phyloP scores from a whole-genome alignment of 2,329 filamentous ascomycete genomes.

The Fusarium continuum region DNA sequence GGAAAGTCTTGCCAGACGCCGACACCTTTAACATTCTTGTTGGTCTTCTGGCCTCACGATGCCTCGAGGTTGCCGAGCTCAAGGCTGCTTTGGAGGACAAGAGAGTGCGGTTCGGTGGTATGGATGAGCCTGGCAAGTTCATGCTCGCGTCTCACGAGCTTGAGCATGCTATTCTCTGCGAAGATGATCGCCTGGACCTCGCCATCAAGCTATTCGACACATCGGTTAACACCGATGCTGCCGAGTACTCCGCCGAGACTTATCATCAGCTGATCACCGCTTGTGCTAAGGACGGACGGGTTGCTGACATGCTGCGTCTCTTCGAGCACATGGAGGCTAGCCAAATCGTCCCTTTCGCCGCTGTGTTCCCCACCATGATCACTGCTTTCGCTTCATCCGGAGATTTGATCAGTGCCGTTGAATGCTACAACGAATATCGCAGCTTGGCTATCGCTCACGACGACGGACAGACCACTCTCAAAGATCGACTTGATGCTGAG shows the following conservation, averaged over 20 bases:
- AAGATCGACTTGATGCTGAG: constrained; percentile 79
- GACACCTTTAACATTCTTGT: constrained; percentile 91
- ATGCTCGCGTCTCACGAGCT: constrained; percentile 89
- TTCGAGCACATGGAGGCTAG: constrained; percentile 91
- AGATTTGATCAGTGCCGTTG: constrained; percentile 86
- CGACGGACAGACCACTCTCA: constrained; percentile 72
- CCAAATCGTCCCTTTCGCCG: constrained; percentile 77
- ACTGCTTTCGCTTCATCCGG: constrained; percentile 85
- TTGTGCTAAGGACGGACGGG: constrained; percentile 81
- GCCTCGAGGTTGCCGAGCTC: constrained; percentile 78
- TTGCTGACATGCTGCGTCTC: constrained; percentile 89
- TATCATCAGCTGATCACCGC: constrained; percentile 88
- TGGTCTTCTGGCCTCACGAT: constrained; percentile 80
- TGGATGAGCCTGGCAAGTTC: constrained; percentile 84
- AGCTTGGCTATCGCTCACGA: constrained; percentile 86
- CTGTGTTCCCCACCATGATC: constrained; percentile 93
- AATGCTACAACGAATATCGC: constrained; percentile 96
- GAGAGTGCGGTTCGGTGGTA: constrained; percentile 82
- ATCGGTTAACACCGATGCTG: constrained; percentile 70
- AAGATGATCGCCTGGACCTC: constrained; percentile 87
- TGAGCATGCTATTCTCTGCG: constrained; percentile 84
- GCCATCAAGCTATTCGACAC: constrained; percentile 87
- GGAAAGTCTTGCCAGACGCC: constrained; percentile 81
- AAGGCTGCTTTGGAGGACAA: constrained; percentile 82
- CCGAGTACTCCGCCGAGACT: constrained; percentile 79